A percentile compares a stretch with the other conserved stretches of the same genome.
These are phyloP conservation scores for Boletus barrowsii DNA, from an alignment of 768 basidiomycete species.

Conservation along the genomic window DNA sequence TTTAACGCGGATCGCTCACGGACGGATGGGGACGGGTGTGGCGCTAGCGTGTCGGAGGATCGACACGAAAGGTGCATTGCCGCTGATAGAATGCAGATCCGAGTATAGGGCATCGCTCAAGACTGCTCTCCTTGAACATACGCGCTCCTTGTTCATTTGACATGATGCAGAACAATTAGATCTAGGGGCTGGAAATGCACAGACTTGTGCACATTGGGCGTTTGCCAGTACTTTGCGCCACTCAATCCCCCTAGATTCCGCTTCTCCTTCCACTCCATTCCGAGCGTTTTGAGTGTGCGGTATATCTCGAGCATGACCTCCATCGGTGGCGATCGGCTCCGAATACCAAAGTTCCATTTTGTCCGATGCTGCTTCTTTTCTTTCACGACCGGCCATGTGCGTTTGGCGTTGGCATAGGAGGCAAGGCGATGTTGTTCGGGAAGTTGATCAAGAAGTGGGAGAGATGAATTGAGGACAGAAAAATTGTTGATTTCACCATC, in stretches of 20 bases:
- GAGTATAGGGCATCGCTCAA: not conserved
- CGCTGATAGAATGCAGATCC: not conserved
- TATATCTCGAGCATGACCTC: conserved; percentile 99
- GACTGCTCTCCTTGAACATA: conserved; percentile 7
- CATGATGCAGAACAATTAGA: no score
- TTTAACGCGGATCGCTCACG: not conserved
- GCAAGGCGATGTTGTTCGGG: conserved; percentile 70
- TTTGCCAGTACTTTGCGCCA: conserved; percentile 24
- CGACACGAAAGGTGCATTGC: conserved; percentile 2
- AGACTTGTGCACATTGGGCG: no score
- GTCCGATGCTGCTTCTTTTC: conserved; percentile 74
- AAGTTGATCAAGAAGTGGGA: conserved; percentile 65
- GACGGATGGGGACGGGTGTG: not conserved
- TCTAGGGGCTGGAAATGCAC: no score
- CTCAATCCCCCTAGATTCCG: conserved; percentile 71
- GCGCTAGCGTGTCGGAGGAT: conserved; percentile 8
- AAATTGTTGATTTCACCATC: conserved; percentile 56
- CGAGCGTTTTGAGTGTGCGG: conserved; percentile 80
- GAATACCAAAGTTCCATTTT: conserved; percentile 98
- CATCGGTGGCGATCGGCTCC: conserved; percentile 93
- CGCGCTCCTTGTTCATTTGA: not conserved
- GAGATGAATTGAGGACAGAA: conserved; percentile 83
- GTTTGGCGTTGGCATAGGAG: conserved; percentile 56
- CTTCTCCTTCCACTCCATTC: conserved; percentile 99
- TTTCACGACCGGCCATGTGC: conserved; percentile 44